Evolutionary conservation across 106 monocot species (phyloP), one percentile per base, ranked within the genome.

Genomic region (Vanilla planifolia): DNA sequence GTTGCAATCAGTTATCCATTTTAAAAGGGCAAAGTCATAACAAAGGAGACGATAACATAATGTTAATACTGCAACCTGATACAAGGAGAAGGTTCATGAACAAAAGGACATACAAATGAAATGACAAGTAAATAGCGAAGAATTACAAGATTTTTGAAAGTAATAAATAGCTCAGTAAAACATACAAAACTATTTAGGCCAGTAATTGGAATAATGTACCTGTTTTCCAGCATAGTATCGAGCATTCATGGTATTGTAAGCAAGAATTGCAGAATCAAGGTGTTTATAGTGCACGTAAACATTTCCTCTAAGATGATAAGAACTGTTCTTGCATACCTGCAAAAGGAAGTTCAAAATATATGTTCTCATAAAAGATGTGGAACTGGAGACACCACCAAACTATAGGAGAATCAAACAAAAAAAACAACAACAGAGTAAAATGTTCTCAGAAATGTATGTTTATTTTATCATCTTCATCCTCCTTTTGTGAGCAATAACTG

Each of bases 171-270:
- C 0, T 16, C 16, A 29, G 30, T 29, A 53, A 53, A 5, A 4
- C 32, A n/a, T 4, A 29, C 15, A 32, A n/a, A n/a, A n/a, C n/a
- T n/a, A n/a, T n/a, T n/a, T n/a, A n/a, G n/a, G n/a, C n/a, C n/a
- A n/a, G n/a, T n/a, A n/a, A n/a, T n/a, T 17, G 22, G 34, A 8
- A 52, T 15, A 56, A 48, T 8, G 23, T 73, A 86, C 96, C 87
- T 87, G 86, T 65, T 96, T 96, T 66, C 91, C 96, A 73, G 84
- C 96, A 77, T 81, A 96, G 77, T 72, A 91, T 14, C 96, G 96
- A 22, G 74, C 84, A 79, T 91, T 96, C 50, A 91, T 87, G 59
- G 71, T 66, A 55, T 71, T 84, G 68, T 76, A 79, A 37, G 96
- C 96, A 70, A 91, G 77, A 75, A 84, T 55, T 33, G 96, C 86